Percentiles rank a stretch among this genome's conserved stretches.
Conservation (phyloP, 139 green algal species). For the Micractinium conductrix region DNA sequence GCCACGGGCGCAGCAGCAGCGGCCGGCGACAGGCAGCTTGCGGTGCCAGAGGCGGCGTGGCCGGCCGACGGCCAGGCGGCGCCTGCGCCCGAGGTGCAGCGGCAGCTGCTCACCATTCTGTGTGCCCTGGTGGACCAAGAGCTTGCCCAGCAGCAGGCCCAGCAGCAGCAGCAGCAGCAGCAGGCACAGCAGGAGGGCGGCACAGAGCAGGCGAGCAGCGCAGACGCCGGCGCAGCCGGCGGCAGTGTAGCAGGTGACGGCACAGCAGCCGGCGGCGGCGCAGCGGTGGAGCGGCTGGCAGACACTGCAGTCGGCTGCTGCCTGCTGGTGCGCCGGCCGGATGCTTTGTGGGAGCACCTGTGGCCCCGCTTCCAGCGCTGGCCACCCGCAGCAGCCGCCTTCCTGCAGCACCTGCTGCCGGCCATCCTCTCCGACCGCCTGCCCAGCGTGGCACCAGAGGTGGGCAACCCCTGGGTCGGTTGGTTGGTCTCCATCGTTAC, state of each 20-base stretch:
- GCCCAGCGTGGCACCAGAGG: slow-evolving; percentile 64
- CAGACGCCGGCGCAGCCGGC: neutral
- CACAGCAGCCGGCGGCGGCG: neutral
- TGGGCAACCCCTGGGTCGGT: neutral
- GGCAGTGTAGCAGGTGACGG: neutral
- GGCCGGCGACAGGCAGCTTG: neutral
- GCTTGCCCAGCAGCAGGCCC: slow-evolving; percentile 7
- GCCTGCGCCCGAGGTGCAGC: neutral
- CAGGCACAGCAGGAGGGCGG: neutral
- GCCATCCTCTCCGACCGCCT: slow-evolving; percentile 68
- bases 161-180: neutral
- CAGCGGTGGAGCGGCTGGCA: slow-evolving; percentile 30
- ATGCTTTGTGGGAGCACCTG: slow-evolving; percentile 48
- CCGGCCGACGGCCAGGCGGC: slow-evolving; percentile 20
- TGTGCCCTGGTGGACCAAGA: slow-evolving; percentile 16
- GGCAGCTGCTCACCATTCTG: slow-evolving; percentile 36
- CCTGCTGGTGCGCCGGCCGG: slow-evolving; percentile 41
- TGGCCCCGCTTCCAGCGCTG: slow-evolving; percentile 29
- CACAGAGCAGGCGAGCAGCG: neutral
- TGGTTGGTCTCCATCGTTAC: too few relatives aligned
- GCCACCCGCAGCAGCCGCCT: neutral
- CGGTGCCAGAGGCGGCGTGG: slow-evolving; percentile 7
- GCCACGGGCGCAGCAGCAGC: neutral
- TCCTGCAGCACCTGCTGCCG: slow-evolving; percentile 64
- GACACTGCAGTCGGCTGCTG: slow-evolving; percentile 48